phyloP scores from a whole-genome alignment of 148 eudicot genomes.

The Camellia sinensis region DNA sequence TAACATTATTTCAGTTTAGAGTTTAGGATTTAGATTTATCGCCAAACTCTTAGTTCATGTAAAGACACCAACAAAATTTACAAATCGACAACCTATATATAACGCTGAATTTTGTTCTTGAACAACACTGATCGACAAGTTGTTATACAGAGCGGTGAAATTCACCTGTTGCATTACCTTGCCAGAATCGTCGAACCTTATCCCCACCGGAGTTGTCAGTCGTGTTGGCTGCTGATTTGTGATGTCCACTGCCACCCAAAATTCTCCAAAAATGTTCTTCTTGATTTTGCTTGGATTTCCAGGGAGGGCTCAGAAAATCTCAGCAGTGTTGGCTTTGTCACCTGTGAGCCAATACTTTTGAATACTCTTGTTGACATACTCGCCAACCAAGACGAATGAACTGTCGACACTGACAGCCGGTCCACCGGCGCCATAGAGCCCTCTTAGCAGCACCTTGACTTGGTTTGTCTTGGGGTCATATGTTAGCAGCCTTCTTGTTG shows the following conservation, averaged over 20 bases:
- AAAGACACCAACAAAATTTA: too few species aligned
- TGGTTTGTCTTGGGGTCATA: too few species aligned
- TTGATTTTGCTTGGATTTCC: not conserved
- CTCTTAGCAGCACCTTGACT: too few species aligned
- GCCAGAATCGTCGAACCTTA: not conserved
- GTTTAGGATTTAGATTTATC: too few species aligned
- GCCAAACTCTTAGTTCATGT: too few species aligned
- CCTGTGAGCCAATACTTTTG: constrained; percentile 2
- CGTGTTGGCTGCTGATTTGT: not conserved
- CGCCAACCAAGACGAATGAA: not conserved
- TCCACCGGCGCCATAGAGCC: not conserved
- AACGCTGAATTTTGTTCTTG: not conserved
- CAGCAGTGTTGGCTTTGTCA: not conserved
- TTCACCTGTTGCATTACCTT: not conserved
- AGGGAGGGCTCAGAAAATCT: not conserved
- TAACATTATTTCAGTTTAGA: too few species aligned
- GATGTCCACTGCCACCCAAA: not conserved
- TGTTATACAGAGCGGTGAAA: not conserved
- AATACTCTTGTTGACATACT: not conserved
- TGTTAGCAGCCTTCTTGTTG: too few species aligned
- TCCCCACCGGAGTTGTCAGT: not conserved
- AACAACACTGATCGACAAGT: not conserved
- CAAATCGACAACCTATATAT: not conserved
- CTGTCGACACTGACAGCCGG: not conserved
- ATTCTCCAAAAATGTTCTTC: not conserved